Base-by-base conservation (phyloP, 2,329 filamentous ascomycete species). In the Clonostachys chloroleuca region DNA sequence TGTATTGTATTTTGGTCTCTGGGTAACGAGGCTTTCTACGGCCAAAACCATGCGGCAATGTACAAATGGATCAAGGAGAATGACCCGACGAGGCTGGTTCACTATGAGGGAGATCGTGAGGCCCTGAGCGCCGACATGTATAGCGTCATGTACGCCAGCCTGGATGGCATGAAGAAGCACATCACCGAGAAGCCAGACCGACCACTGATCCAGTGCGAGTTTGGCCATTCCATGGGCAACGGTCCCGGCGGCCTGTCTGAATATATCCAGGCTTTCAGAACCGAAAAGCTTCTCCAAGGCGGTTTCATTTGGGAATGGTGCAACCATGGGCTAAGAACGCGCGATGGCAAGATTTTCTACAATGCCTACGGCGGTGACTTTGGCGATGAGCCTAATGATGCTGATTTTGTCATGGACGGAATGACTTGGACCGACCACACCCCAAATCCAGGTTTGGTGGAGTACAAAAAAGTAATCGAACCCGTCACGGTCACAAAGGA, bases 21-120 rank as follows among this genome's bases (percentile, higher is more conserved):
- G 0, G 86, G 86, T 0, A 89, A 89, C 56, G 86, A 89, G 58
- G 78, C 84, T 0, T 89, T 87, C 58, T 88, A 86, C 55, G 86
- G 86, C 1, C 67, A 70, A 9, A 89, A 89, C 56, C 82, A 86
- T 56, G 72, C 71, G 42, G 80, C 78, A 34, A 89, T 89, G 86
- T 83, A 83, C 54, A 66, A 82, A 5, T 84, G 77, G 58, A 74
- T 76, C 44, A 83, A 80, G 50, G 49, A 64, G 2, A 66, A 73
- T n/a, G 84, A 88, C 52, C 70, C 76, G 0, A 74, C 73, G 1
- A 69, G 84, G 6, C 72, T 78, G 0, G 69, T 87, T 1, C 84
- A 88, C 59, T 87, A 87, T 56, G 84, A 87, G 58, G 81, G 80
- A 2, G 84, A 87, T 47, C 64, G 69, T 3, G 61, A 81, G 13